These are phyloP conservation scores for Aspergillus aculeatus DNA, from an alignment of 2,329 filamentous ascomycete genomes.

Conservation along the genomic window DNA sequence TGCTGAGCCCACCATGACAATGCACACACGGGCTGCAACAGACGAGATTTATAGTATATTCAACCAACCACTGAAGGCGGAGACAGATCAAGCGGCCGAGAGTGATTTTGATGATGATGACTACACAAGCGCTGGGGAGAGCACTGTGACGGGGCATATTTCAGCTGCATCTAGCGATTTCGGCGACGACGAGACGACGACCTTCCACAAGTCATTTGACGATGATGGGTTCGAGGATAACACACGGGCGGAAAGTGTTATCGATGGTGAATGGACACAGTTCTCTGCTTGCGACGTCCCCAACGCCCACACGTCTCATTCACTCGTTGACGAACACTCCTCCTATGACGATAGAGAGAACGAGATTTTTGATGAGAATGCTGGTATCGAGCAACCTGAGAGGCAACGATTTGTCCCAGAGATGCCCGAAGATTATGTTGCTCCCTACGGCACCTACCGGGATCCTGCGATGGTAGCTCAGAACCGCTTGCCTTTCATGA, in stretches of 20 bases:
- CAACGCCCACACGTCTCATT: slow-evolving; percentile 23
- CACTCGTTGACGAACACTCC: slow-evolving; percentile 16
- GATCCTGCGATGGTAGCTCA: slow-evolving; percentile 78
- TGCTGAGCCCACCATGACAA: slow-evolving; percentile 92
- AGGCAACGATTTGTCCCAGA: slow-evolving; percentile 51
- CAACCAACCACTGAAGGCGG: slow-evolving; percentile 71
- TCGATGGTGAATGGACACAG: slow-evolving; percentile 78
- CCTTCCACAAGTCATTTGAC: slow-evolving; percentile 43
- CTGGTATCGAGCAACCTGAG: slow-evolving; percentile 36
- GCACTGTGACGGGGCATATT: slow-evolving; percentile 72
- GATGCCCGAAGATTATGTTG: slow-evolving; percentile 85
- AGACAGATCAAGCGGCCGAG: slow-evolving; percentile 54
- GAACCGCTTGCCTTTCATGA: slow-evolving; percentile 96
- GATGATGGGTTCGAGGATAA: slow-evolving; percentile 42
- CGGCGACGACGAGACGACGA: slow-evolving; percentile 57
- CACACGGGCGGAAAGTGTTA: slow-evolving; percentile 56
- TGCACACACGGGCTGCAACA: slow-evolving; percentile 91
- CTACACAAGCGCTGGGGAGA: slow-evolving; percentile 84
- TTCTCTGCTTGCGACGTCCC: slow-evolving; percentile 73
- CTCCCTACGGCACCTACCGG: slow-evolving; percentile 75
- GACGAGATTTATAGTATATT: slow-evolving; percentile 98
- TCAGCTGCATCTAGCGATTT: slow-evolving; percentile 64
- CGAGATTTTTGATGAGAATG: slow-evolving; percentile 32
- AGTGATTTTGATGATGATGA: slow-evolving; percentile 67
- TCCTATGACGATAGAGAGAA: slow-evolving; percentile 17